phyloP scores from a whole-genome alignment of 129 eudicot species.

The Artemisia tridentata region DNA sequence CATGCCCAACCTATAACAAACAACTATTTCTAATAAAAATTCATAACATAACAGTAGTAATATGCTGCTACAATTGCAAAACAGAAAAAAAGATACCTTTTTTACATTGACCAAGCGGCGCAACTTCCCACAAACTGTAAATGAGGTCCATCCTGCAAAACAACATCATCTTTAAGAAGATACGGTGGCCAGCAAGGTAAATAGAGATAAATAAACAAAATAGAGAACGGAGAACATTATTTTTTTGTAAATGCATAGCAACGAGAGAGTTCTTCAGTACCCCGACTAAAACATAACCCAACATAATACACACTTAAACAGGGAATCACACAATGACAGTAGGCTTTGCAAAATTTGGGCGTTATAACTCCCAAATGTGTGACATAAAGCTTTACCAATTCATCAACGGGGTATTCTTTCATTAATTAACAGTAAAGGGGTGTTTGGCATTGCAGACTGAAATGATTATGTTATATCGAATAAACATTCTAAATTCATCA shows the following conservation, averaged over 20 bases:
- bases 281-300: too few species aligned
- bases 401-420: too few species aligned
- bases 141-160: conserved; percentile 94
- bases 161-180: conserved; percentile 2
- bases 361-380: too few species aligned
- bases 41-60: conserved; percentile 12
- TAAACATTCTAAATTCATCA: neutral
- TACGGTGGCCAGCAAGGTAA: conserved; percentile 2
- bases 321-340: too few species aligned
- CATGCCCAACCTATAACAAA: conserved; percentile 85
- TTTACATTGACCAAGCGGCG: conserved; percentile 86
- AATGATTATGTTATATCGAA: neutral
- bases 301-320: too few species aligned
- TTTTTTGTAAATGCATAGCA: neutral
- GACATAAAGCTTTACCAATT: too few species aligned
- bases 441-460: too few species aligned
- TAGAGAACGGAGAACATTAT: neutral
- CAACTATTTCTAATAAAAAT: conserved; percentile 1
- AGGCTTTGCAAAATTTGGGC: too few species aligned
- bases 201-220: neutral
- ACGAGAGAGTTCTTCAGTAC: too few species aligned
- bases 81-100: conserved; percentile 48
- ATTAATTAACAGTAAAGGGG: too few species aligned
- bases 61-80: conserved; percentile 6
- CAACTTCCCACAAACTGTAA: conserved; percentile 96